Base-by-base conservation (phyloP, 306 rosid genomes). In the Acmispon strigosus region DNA sequence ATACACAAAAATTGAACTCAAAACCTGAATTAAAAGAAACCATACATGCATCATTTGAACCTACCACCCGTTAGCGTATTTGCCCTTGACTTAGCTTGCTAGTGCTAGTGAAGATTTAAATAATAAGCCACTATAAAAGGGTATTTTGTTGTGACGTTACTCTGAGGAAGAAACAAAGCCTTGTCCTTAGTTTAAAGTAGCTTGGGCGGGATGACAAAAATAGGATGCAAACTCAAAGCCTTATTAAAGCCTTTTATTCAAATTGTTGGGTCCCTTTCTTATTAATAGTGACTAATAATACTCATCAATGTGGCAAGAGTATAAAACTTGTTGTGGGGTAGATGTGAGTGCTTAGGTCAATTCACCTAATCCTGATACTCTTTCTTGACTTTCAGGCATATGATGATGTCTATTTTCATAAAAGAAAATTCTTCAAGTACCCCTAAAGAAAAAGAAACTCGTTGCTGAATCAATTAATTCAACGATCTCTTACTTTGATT, bases 291-390 rank as follows among this genome's bases (percentile, higher is more conserved):
- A 54, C 37, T 39, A 47, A 80, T 45, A 63, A 58, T 12, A 57
- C n/a, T 58, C 49, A 58, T 13, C 14, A 32, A 57, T 57, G 71
- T 47, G 72, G 56, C 36, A 56, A 42, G 14, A 29, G 41, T 34
- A 50, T 65, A 64, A 47, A 56, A 16, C 47, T 27, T 42, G 18
- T 27, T 62, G 47, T 57, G 12, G 41, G 45, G 32, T 27, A 27
- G 37, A 0, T 68, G 17, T 24, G 73, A 68, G 53, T 58, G 76
- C 70, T 34, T 52, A 60, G 49, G 80, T 72, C 63, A 72, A 68
- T 51, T 59, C 81, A 81, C 86, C 84, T 73, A 84, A 78, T 75
- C 51, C 69, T 69, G 50, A 34, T 57, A 39, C 29, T 56, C 75
- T 78, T 72, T 75, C 50, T 76, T 81, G 80, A 78, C 82, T 72